A percentile compares a stretch with the other conserved stretches of the same genome.
Conservation (phyloP, 306 rosid genomes). For the Acmispon strigosus region DNA sequence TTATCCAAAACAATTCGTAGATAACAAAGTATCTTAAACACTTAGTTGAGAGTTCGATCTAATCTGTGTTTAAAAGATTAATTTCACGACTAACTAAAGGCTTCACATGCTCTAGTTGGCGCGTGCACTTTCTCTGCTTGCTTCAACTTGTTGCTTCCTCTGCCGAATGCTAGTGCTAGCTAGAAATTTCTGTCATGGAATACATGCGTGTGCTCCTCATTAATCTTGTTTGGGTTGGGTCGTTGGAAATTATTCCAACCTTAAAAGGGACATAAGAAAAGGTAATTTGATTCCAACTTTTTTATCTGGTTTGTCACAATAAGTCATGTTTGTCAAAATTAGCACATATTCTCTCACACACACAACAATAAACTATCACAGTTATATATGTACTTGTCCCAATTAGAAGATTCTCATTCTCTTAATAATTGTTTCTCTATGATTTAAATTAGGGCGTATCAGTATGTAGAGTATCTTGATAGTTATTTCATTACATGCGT, state of each 20-base stretch:
- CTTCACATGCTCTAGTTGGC: constrained; percentile 20
- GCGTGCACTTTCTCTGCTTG: constrained; percentile 3
- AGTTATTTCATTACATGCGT: too few species aligned
- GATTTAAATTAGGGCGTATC: too few species aligned
- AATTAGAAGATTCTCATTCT: neutral
- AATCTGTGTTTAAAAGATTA: too few species aligned
- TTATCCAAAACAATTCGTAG: too few species aligned
- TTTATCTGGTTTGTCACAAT: neutral
- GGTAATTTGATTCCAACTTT: constrained; percentile 3
- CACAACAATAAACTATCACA: neutral
- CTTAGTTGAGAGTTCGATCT: too few species aligned
- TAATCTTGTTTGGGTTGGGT: neutral
- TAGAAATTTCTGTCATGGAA: neutral
- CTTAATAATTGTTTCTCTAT: too few species aligned
- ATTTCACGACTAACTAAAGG: too few species aligned
- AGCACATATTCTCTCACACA: neutral
- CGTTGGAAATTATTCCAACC: constrained; percentile 11
- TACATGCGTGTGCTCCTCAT: neutral
- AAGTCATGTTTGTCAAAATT: neutral
- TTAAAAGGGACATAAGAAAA: neutral
- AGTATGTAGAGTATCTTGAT: too few species aligned
- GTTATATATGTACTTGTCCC: neutral
- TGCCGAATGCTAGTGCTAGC: too few species aligned
- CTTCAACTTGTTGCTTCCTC: neutral
- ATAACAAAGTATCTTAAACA: too few species aligned